Evolutionary conservation across 1,139 yeast genomes (phyloP), one percentile per base, ranked within the genome.

Genomic region (Pichiaceae sp.): DNA sequence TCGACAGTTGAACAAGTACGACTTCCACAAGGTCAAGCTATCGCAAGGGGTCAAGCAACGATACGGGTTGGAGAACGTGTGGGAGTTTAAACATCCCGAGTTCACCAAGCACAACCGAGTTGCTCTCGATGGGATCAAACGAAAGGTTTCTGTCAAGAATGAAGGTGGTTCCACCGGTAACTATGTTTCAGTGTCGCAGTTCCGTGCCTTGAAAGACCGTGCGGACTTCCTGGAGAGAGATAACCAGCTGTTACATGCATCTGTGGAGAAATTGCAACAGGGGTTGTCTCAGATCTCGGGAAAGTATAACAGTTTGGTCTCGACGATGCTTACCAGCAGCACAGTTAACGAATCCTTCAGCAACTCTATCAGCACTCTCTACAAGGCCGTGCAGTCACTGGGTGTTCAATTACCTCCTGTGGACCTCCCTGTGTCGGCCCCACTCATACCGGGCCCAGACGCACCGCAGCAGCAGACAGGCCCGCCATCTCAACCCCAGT

Each of bases 21-120:
- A 93, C 50, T 91, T 94, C 70, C 97, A 91, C 62, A 91, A 91
- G 61, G 94, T 91, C 45, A 80, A 76, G 62, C 38, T 49, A 4
- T 47, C 56, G 12, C 46, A 42, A 29, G 57, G 49, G 33, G 35
- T 46, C 21, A 48, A 47, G 35, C 52, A 49, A 37, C 35, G 47
- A 23, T 46, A 73, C 37, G 81, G 79, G 49, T 86, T 89, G 29
- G 93, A 83, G 42, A 79, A 80, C 54, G 79, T 91, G 17, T 91
- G 97, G 96, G 96, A 89, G 55, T 91, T 91, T 63, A 78, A 78
- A 54, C 97, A 91, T 56, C 95, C 95, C 0, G 87, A 79, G 46
- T 91, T 91, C 58, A 72, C 74, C 46, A 72, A 74, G 31, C 77
- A 84, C 56, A 85, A 83, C 52, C 64, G 74, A 39, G 78, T 76